Base-by-base conservation (phyloP, 2,329 filamentous ascomycete species). In the Amphichorda felina region DNA sequence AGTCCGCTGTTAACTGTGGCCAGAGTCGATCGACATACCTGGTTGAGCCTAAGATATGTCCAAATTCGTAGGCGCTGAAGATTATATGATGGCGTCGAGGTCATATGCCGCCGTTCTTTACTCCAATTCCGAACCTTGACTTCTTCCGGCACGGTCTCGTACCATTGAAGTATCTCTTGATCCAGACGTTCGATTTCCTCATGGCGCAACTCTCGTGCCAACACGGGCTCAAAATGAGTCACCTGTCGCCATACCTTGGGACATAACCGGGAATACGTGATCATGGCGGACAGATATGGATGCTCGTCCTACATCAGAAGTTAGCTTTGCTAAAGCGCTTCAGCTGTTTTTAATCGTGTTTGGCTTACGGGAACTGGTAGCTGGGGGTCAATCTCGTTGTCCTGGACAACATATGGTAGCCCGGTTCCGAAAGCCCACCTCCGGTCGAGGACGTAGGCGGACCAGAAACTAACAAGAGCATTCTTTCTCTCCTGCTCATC, bases 381-480 rank as follows among this genome's bases (percentile, higher is more conserved):
- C 35, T 72, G 71, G 0, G 79, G 75, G 48, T 94, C 87, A 40
- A 94, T 84, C 50, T 94, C 86, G 13, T 82, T 73, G 49, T 94
- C 87, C 44, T 89, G 81, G 25, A 94, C 66, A 3, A 83, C 79
- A 59, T 86, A 94, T 0, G 87, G 87, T 54, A 94, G 70, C 1
- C 87, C 87, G 0, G 84, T 88, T n/a, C 81, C 83, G 46, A 94
- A 85, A 43, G 82, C 86, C 86, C 86, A 94, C 34, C 87, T 70
- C 27, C 86, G 70, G 52, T 94, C 88, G 27, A 94, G 64, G 4
- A 87, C 79, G 50, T 91, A 94, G 14, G 87, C 77, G 2, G 81
- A 77, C 88, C 85, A 95, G 55, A 93, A 94, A 11, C 84, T 73
- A 34, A 79, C 74, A 19, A 83, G 68, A 0, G 82, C 77, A 34